phyloP scores from a whole-genome alignment of 441 rosid species.

The California macrophylla region DNA sequence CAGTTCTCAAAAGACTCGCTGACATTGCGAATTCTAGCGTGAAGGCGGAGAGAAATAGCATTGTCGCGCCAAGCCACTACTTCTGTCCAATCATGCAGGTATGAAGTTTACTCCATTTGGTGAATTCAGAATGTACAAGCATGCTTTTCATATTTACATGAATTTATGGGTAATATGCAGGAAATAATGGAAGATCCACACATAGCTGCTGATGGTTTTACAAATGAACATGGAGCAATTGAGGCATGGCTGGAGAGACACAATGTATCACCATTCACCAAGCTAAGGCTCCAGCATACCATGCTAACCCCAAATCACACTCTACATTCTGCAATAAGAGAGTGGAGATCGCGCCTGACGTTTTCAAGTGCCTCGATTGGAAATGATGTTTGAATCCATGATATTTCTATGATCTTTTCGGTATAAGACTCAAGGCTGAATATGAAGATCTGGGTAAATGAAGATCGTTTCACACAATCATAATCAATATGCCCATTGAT shows the following conservation, averaged over 20 bases:
- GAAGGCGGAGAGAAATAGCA: constrained; percentile 33
- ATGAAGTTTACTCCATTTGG: background rate
- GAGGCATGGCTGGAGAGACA: constrained; percentile 60
- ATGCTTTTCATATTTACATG: background rate
- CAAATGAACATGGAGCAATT: constrained; percentile 69
- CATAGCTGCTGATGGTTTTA: constrained; percentile 79
- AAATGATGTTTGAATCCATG: constrained; percentile 7
- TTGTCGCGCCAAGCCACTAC: constrained; percentile 58
- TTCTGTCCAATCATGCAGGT: constrained; percentile 83
- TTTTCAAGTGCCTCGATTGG: constrained; percentile 19
- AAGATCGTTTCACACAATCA: too few relatives aligned
- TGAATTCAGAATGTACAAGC: background rate
- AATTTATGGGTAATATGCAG: constrained; percentile 27
- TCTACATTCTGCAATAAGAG: constrained; percentile 56
- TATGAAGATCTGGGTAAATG: too few relatives aligned
- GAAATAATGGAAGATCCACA: constrained; percentile 81
- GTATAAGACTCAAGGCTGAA: background rate
- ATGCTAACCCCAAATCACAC: constrained; percentile 52
- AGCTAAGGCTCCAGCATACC: constrained; percentile 37
- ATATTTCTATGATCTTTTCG: background rate
- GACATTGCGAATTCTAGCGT: constrained; percentile 42
- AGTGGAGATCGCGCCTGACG: constrained; percentile 55
- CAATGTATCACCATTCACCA: constrained; percentile 70
- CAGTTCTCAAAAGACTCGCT: constrained; percentile 53
- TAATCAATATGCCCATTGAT: background rate